These are phyloP conservation scores for Mortierella alpina DNA, from an alignment of 192 early-diverging fungal species.

Conservation along the genomic window DNA sequence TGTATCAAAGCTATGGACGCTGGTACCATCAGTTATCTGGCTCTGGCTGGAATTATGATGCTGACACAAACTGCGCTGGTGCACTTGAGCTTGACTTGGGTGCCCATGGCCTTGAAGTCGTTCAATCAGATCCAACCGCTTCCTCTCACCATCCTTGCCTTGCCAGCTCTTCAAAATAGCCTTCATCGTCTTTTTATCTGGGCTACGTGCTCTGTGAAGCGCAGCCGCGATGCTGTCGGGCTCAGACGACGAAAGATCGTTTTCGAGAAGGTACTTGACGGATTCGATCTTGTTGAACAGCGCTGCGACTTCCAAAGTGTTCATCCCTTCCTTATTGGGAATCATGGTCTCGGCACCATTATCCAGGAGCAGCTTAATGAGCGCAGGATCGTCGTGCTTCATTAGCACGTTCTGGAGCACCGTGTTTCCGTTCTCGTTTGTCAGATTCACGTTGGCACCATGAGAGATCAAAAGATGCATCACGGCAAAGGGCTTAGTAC, in stretches of 20 bases:
- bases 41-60: conserved; percentile 4
- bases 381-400: conserved; percentile 48
- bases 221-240: conserved; percentile 22
- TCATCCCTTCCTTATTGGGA: conserved; percentile 46
- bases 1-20: conserved; percentile 27
- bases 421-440: conserved; percentile 45
- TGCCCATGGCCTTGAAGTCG: neutral
- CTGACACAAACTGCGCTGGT: neutral
- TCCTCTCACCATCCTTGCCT: conserved; percentile 34
- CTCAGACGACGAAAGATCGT: conserved; percentile 29
- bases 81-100: neutral
- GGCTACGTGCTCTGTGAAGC: conserved; percentile 17
- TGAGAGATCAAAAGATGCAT: conserved; percentile 43
- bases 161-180: conserved; percentile 39
- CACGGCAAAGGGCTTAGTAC: conserved; percentile 20
- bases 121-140: conserved; percentile 20
- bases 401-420: conserved; percentile 48
- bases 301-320: conserved; percentile 34
- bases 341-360: conserved; percentile 38
- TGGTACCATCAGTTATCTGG: conserved; percentile 18
- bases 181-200: conserved; percentile 42
- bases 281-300: conserved; percentile 41
- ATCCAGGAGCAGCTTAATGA: conserved; percentile 41
- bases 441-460: conserved; percentile 46
- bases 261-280: conserved; percentile 36